Base-by-base conservation (phyloP, 164 flowering plant species). In the Taxillus chinensis region DNA sequence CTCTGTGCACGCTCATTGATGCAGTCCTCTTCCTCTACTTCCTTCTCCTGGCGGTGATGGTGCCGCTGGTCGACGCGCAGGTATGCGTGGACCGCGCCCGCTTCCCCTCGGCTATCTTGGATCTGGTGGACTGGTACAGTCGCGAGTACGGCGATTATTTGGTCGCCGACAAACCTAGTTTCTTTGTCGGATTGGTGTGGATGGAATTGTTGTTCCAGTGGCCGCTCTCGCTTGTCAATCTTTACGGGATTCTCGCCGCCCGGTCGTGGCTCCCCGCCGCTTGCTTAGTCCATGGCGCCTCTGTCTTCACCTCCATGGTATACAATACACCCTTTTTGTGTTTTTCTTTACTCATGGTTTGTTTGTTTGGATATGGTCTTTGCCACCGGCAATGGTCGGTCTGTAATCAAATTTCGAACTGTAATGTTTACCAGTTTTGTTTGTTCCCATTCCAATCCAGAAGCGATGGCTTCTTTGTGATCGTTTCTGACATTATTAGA, bases 261-360 rank as follows among this genome's bases (percentile, higher is more conserved):
- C 82, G 78, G 62, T 50, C 78, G 4, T 89, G 96, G 91, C 63
- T 75, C 39, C 43, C 8, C 54, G 82, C 85, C 60, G 75, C 90
- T 40, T 87, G 90, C 68, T 79, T 87, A 79, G 66, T 85, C 55
- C 79, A 80, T 68, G 96, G 93, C n/a, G 86, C 61, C 62, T 82
- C 84, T 39, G 57, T 73, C 52, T 57, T 73, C 70, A 73, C 84
- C 10, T 57, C 77, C 63, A 75, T 87, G 96, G 91, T 87, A 80
- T 8, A 11, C 13, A 13, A 63, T 40, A 11, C 39, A 38, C 16
- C 8, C 39, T 41, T 42, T 40, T 39, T 42, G 38, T 41, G 4
- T 39, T 2, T 37, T 55, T 42, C 15, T 57, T 60, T 14, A 17
- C 55, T 41, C 39, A 12, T 12, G 8, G 37, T 39, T 11, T 12